phyloP scores from a whole-genome alignment of 805 yeast species.

The Blastobotrys chiropterorum region DNA sequence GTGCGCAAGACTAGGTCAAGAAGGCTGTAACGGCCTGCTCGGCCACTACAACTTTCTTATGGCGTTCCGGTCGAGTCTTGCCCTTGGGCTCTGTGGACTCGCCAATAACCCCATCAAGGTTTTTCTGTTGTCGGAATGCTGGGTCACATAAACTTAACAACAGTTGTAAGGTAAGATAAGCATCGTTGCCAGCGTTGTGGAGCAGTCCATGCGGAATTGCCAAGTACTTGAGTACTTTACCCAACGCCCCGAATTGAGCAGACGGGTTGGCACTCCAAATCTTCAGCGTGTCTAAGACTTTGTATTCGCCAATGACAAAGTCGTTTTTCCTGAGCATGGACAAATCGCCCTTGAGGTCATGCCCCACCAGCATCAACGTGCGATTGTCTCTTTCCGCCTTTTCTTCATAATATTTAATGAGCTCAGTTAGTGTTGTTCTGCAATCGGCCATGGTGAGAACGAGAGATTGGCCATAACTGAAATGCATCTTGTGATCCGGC shows the following conservation, averaged over 20 bases:
- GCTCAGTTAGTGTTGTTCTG: constrained; percentile 22
- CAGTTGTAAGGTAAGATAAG: constrained; percentile 47
- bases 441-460: constrained; percentile 34
- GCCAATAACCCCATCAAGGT: constrained; percentile 1
- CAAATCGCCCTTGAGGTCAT: constrained; percentile 50
- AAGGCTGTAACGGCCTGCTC: no score
- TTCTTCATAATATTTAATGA: constrained; percentile 4
- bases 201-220: constrained; percentile 52
- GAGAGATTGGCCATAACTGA: constrained; percentile 44
- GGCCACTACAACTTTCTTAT: background rate
- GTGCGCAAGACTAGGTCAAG: no score
- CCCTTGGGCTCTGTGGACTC: background rate
- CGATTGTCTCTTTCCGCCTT: constrained; percentile 2
- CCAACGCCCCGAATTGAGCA: constrained; percentile 26
- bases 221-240: constrained; percentile 40
- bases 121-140: constrained; percentile 3
- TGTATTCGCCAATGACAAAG: constrained; percentile 39
- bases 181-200: constrained; percentile 71
- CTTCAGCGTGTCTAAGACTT: constrained; percentile 42
- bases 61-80: background rate
- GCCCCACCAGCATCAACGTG: constrained; percentile 45
- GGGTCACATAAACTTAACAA: constrained; percentile 9
- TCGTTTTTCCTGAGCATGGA: constrained; percentile 44
- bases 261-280: constrained; percentile 33
- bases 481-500: constrained; percentile 46